Evolutionary conservation across 192 early-diverging fungal species (phyloP).

Genomic region (Backusella liffmaniae): DNA sequence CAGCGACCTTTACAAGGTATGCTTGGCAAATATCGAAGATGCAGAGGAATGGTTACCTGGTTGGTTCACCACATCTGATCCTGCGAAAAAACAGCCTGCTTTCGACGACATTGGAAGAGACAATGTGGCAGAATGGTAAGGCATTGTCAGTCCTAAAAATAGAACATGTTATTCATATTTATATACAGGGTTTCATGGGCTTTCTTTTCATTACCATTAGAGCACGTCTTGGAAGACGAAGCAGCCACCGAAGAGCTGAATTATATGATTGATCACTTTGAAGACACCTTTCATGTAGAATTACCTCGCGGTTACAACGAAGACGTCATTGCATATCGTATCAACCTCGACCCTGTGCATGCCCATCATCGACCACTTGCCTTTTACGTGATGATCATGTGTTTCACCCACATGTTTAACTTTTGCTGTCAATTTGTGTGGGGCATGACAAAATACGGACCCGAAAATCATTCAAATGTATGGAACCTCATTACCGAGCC

Average conservation of each 20-base stretch:
- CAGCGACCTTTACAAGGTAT: conserved; percentile 9
- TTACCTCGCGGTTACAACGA: conserved; percentile 27
- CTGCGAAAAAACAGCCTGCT: neutral
- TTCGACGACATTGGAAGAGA: conserved; percentile 22
- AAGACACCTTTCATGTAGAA: neutral
- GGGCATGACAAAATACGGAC: conserved; percentile 25
- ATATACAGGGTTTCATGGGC: conserved; percentile 31
- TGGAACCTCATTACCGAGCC: conserved; percentile 1
- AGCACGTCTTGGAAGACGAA: conserved; percentile 14
- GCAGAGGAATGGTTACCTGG: conserved; percentile 18
- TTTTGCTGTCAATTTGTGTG: conserved; percentile 14
- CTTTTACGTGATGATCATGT: conserved; percentile 24
- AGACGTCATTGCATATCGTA: conserved; percentile 17
- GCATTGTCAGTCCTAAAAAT: neutral
- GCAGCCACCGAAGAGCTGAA: conserved; percentile 8
- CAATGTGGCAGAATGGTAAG: conserved; percentile 35
- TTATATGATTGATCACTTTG: conserved; percentile 23
- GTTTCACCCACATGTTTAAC: conserved; percentile 5
- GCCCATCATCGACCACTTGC: conserved; percentile 28
- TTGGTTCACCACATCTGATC: conserved; percentile 22
- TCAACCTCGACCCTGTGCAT: conserved; percentile 37
- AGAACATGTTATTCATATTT: neutral
- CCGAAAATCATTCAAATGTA: neutral
- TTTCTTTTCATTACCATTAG: conserved; percentile 20
- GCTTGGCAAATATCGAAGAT: conserved; percentile 23